Percentiles rank a stretch among this genome's conserved stretches.
Conservation (phyloP, 140 eudicot genomes). For the Oenanthe javanica region DNA sequence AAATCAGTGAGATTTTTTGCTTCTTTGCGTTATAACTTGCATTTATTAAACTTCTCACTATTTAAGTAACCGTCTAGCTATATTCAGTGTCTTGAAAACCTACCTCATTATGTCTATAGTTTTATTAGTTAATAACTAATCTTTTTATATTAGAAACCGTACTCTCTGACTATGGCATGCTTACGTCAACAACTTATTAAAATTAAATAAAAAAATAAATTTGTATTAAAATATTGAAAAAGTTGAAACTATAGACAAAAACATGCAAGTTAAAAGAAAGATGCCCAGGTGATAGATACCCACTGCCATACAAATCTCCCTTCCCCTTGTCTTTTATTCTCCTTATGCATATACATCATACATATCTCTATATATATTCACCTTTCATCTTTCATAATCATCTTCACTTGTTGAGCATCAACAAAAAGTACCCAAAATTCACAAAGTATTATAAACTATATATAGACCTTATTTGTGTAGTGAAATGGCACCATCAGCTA, state of each 20-base stretch:
- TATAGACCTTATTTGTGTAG: no score
- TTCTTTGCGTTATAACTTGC: not conserved
- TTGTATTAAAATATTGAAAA: not conserved
- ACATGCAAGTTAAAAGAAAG: not conserved
- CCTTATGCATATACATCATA: no score
- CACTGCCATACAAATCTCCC: constrained; percentile 43
- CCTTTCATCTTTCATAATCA: not conserved
- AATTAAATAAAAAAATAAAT: not conserved
- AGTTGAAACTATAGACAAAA: constrained; percentile 36
- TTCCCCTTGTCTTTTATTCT: not conserved
- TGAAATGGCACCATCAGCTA: not conserved
- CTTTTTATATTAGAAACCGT: not conserved
- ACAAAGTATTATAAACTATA: not conserved
- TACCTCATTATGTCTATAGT: not conserved
- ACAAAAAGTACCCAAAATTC: not conserved
- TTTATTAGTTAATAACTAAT: no score
- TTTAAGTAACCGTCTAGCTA: not conserved
- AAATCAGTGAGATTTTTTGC: constrained; percentile 2
- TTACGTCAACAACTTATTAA: not conserved
- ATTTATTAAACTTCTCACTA: not conserved
- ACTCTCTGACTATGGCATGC: not conserved
- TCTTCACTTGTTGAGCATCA: not conserved
- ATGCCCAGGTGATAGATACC: constrained; percentile 52
- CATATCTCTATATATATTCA: not conserved
- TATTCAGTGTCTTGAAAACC: constrained; percentile 18